Conservation (phyloP, 192 early-diverging fungal species). For the Coemansia sp. region DNA sequence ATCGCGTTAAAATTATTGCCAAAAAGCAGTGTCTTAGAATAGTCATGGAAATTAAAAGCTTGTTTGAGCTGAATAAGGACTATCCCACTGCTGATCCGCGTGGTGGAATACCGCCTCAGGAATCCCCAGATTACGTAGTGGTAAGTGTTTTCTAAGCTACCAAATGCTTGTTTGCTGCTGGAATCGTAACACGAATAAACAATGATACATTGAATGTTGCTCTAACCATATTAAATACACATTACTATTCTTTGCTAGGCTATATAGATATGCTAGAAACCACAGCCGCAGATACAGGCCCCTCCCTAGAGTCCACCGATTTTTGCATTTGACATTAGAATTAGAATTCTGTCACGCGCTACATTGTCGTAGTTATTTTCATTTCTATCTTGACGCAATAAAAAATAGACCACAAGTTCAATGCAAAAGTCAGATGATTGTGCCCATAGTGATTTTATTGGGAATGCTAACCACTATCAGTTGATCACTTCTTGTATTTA, state of each 20-base stretch:
- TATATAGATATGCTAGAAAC: not conserved
- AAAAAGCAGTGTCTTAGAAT: not conserved
- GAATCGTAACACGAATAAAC: not conserved
- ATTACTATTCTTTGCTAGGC: not conserved
- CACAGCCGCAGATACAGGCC: not conserved
- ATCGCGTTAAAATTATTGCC: not conserved
- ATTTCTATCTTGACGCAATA: not conserved
- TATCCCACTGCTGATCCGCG: constrained; percentile 38
- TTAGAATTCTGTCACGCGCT: not conserved
- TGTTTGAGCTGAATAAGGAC: constrained; percentile 20
- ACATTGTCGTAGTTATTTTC: not conserved
- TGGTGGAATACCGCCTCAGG: constrained; percentile 18
- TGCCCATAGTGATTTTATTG: not conserved
- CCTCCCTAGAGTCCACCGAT: not conserved
- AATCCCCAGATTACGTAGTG: constrained; percentile 27
- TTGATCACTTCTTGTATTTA: no score
- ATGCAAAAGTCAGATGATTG: not conserved
- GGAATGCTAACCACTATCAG: no score
- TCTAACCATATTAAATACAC: not conserved
- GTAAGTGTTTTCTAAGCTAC: not conserved
- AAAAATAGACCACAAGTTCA: not conserved
- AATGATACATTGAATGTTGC: not conserved
- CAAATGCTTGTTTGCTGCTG: not conserved
- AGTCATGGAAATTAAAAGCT: not conserved
- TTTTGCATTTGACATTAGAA: not conserved